Conservation (phyloP, 31 red algal genomes). For the Endocladia muricata region DNA sequence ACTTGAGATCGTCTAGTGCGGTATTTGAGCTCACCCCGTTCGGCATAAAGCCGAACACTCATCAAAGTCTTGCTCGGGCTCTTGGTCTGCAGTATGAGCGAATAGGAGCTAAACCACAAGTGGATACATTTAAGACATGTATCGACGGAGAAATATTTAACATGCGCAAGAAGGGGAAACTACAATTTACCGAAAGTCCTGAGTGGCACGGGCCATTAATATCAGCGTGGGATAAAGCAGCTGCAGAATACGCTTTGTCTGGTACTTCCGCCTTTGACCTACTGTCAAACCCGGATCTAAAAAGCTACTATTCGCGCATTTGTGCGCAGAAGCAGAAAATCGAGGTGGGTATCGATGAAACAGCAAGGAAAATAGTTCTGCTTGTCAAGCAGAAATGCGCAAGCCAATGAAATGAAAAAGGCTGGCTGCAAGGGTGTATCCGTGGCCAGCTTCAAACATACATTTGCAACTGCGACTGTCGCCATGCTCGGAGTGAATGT, state of each 20-base stretch:
- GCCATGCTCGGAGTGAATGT: too few species aligned
- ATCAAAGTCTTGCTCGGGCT: slow-evolving; percentile 42
- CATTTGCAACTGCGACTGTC: too few species aligned
- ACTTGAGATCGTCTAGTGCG: slow-evolving; percentile 10
- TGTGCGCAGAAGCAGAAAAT: slow-evolving; percentile 59
- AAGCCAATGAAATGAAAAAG: background rate
- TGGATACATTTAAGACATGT: slow-evolving; percentile 42
- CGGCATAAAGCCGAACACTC: slow-evolving; percentile 32
- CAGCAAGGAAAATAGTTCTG: slow-evolving; percentile 34
- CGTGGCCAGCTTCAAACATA: too few species aligned
- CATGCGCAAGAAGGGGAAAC: slow-evolving; percentile 45
- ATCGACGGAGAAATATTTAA: slow-evolving; percentile 58
- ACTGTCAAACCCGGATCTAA: slow-evolving; percentile 21
- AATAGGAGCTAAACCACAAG: slow-evolving; percentile 48
- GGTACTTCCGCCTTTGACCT: slow-evolving; percentile 51
- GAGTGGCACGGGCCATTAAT: slow-evolving; percentile 51
- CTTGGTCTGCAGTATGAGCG: slow-evolving; percentile 39
- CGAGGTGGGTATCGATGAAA: slow-evolving; percentile 52
- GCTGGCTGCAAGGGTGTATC: too few species aligned
- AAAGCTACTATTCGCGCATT: slow-evolving; percentile 55
- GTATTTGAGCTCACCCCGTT: slow-evolving; percentile 58
- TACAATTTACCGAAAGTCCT: slow-evolving; percentile 34
- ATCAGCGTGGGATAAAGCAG: slow-evolving; percentile 65
- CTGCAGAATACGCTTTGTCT: slow-evolving; percentile 37
- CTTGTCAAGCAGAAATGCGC: slow-evolving; percentile 45